Base-by-base conservation (phyloP, 139 green algal genomes). In the Picochlorum sp. region DNA sequence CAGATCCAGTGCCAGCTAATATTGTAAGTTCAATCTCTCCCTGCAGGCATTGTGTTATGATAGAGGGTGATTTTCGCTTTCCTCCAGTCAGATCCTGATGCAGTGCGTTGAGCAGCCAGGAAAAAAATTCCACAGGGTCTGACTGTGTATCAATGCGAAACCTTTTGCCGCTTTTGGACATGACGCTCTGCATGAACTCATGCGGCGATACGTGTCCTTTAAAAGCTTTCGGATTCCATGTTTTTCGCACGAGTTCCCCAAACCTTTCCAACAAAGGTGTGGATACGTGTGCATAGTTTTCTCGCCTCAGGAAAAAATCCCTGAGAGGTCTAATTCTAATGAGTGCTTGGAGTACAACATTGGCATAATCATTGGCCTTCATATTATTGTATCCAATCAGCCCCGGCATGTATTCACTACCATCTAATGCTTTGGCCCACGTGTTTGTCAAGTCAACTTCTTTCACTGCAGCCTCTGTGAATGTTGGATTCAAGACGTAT, bases 361-460 rank as follows among this genome's bases (percentile, higher is more conserved):
- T 98, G 49, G 84, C 87, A 63, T 96, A 98, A 70, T 98, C 94
- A 57, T 91, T 96, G 23, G 54, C 56, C 63, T 88, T 88, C 81
- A 96, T 92, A 84, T 98, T 94, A 79, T 98, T 98, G 26, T 97
- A 74, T 1, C 92, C 92, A 49, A 97, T 85, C 73, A 95, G 76
- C 1, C 91, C 91, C 1, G 89, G 89, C 85, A 96, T 98, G 83
- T 94, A 98, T 68, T 98, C 90, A 7, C 67, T 85, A 55, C 92
- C 91, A 62, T 98, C 93, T 68, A 98, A 77, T 7, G 90, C 82
- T 4, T 92, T 75, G 8, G 83, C 78, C 93, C 93, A 98, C 51
- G 67, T n/a, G 26, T 16, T 37, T 18, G 30, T 54, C 20, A 26
- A 14, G 7, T 31, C 45, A 80, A 61, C 1, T 45, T 56, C 2